Evolutionary conservation across 1,284 basidiomycete genomes (phyloP).

Genomic region (Ganoderma lucidum): DNA sequence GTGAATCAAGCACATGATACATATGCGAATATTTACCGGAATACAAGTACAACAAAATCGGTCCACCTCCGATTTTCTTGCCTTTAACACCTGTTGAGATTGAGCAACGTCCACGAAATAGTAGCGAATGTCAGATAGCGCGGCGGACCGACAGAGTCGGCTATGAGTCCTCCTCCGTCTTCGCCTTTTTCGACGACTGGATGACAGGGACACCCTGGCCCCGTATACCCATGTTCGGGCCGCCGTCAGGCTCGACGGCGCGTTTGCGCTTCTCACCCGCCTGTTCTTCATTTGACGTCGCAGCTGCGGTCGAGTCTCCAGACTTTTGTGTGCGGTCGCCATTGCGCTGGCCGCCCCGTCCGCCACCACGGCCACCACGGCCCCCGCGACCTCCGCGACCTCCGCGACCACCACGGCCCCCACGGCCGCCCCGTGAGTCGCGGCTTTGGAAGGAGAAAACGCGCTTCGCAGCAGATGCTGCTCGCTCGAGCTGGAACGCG

Average conservation of each 20-base stretch:
- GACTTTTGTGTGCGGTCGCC: conserved; percentile 37
- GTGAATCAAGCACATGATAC: conserved; percentile 19
- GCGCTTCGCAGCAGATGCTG: conserved; percentile 67
- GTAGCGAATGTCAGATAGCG: background rate
- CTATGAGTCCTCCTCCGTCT: conserved; percentile 51
- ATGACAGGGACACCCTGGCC: conserved; percentile 67
- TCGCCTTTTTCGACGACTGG: conserved; percentile 64
- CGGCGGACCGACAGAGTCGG: background rate
- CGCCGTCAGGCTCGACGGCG: conserved; percentile 78
- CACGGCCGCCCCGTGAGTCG: conserved; percentile 47
- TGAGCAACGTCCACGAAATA: background rate
- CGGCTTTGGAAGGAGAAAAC: conserved; percentile 41
- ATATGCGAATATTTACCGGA: conserved; percentile 19
- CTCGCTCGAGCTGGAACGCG: conserved; percentile 75
- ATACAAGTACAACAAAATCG: conserved; percentile 19
- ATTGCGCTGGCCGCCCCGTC: conserved; percentile 43
- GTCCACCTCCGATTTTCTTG: conserved; percentile 9
- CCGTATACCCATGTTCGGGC: conserved; percentile 67
- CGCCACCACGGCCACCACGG: conserved; percentile 45
- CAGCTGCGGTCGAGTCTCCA: conserved; percentile 35
- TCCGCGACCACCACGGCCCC: conserved; percentile 49
- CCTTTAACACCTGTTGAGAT: conserved; percentile 3
- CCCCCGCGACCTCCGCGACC: conserved; percentile 55
- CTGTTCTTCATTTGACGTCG: conserved; percentile 42
- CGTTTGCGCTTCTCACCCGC: conserved; percentile 78